phyloP scores from a whole-genome alignment of 345 rosid species.

The Melastoma malabathricum region DNA sequence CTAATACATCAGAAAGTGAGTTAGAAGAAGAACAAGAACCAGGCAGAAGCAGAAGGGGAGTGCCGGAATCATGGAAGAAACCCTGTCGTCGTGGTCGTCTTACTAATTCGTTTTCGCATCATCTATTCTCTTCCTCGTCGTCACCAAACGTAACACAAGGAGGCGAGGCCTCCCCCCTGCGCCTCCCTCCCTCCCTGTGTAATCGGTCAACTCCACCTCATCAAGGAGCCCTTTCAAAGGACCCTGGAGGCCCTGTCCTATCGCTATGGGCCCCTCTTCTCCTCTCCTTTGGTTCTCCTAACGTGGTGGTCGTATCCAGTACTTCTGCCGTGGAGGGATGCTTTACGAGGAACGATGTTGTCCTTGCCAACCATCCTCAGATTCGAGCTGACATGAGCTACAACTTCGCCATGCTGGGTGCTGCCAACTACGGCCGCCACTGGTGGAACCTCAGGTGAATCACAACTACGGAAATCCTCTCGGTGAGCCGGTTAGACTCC shows the following conservation, averaged over 20 bases:
- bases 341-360: slow-evolving; percentile 13
- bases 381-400: slow-evolving; percentile 3
- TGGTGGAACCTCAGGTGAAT: slow-evolving; percentile 23
- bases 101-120: background rate
- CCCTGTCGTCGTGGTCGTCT: no score
- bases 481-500: slow-evolving; percentile 8
- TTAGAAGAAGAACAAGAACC: no score
- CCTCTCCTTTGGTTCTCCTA: slow-evolving; percentile 9
- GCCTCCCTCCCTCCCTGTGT: slow-evolving; percentile 10
- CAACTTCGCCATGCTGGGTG: slow-evolving; percentile 3
- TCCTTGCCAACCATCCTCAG: slow-evolving; percentile 13
- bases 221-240: slow-evolving; percentile 11
- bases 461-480: slow-evolving; percentile 16
- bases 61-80: background rate
- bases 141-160: background rate
- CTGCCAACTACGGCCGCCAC: slow-evolving; percentile 10
- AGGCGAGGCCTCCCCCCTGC: slow-evolving; percentile 6
- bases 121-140: slow-evolving; percentile 1
- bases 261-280: slow-evolving; percentile 8
- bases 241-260: slow-evolving; percentile 8
- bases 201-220: slow-evolving; percentile 15
- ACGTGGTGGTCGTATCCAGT: slow-evolving; percentile 8
- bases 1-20: no score
- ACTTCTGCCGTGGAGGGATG: slow-evolving; percentile 11
- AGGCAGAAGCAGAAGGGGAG: no score